phyloP scores from a whole-genome alignment of 768 basidiomycete genomes.

The Pleurotus salmoneostramineus region DNA sequence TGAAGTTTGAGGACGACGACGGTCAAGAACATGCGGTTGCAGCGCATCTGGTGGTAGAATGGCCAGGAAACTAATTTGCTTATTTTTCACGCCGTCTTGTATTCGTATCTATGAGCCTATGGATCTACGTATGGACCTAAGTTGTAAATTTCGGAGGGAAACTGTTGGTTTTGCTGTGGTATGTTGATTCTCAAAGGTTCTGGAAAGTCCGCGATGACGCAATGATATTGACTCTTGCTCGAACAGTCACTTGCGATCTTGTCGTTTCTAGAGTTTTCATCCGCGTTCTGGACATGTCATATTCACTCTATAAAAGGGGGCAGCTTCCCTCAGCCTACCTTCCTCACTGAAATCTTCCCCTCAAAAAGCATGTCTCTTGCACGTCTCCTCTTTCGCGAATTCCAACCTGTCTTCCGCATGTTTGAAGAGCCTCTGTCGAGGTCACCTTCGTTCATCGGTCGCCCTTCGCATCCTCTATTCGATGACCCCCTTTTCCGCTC shows the following conservation, averaged over 20 bases:
- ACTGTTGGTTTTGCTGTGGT: neutral
- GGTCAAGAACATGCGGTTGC: slow-evolving; percentile 74
- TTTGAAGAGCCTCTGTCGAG: slow-evolving; percentile 66
- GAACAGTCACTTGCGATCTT: neutral
- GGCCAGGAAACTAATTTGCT: slow-evolving; percentile 40
- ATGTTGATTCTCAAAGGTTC: slow-evolving; percentile 7
- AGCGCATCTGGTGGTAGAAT: slow-evolving; percentile 82
- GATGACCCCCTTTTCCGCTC: slow-evolving; percentile 46
- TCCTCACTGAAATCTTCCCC: neutral
- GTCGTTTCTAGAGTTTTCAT: slow-evolving; percentile 6
- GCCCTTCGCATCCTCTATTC: slow-evolving; percentile 31
- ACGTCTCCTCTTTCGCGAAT: slow-evolving; percentile 63
- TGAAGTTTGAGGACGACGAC: slow-evolving; percentile 88
- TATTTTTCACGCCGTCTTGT: neutral
- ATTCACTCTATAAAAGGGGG: slow-evolving; percentile 10
- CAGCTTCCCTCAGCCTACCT: neutral
- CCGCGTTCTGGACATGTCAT: slow-evolving; percentile 1
- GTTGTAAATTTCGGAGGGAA: no score
- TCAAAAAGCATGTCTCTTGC: slow-evolving; percentile 49
- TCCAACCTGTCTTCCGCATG: slow-evolving; percentile 73
- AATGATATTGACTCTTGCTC: neutral
- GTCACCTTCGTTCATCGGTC: slow-evolving; percentile 20
- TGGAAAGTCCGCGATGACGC: neutral
- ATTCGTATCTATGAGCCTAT: neutral
- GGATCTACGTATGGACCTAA: neutral